phyloP scores from a whole-genome alignment of 1,284 basidiomycete genomes.

The Irpex sp. region DNA sequence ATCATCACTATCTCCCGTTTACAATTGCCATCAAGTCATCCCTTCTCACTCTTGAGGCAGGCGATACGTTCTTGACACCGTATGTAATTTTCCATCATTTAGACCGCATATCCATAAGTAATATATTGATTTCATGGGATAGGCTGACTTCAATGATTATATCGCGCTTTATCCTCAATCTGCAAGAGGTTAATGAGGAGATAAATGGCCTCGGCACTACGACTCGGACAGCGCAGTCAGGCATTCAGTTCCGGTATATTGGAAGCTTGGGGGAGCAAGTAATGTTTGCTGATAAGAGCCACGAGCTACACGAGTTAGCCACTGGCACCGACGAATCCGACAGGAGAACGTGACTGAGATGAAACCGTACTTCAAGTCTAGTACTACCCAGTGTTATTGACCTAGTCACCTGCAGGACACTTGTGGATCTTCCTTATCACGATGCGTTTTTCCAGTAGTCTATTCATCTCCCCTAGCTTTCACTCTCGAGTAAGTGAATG shows the following conservation, averaged over 20 bases:
- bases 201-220: background rate
- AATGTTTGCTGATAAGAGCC: background rate
- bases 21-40: background rate
- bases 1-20: background rate
- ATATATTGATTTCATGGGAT: background rate
- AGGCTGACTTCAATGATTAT: background rate
- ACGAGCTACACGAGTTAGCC: background rate
- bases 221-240: background rate
- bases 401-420: no score
- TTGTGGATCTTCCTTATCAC: no score
- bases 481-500: no score
- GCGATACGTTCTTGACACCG: background rate
- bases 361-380: no score
- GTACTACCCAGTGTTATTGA: no score
- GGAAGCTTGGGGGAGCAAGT: background rate
- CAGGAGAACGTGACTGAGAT: no score
- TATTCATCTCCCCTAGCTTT: no score
- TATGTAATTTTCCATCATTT: background rate
- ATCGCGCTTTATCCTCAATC: background rate
- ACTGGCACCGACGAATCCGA: background rate
- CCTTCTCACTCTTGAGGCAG: background rate
- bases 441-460: no score
- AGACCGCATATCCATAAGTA: background rate
- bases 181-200: background rate
- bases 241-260: background rate